phyloP scores from a whole-genome alignment of 345 rosid species.

The Luvunga scandens region DNA sequence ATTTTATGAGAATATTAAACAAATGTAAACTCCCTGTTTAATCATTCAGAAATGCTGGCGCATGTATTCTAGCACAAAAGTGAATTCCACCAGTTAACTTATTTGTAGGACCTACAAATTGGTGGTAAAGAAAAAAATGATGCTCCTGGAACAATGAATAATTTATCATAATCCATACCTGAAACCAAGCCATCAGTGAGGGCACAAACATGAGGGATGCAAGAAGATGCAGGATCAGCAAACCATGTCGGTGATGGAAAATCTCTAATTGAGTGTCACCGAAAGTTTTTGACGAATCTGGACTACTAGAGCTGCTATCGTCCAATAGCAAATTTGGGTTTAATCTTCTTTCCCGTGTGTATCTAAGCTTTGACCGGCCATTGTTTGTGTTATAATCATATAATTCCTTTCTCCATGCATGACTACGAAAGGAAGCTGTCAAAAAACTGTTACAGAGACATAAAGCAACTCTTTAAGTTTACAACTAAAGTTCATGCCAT shows the following conservation, averaged over 20 bases:
- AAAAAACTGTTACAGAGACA: constrained; percentile 55
- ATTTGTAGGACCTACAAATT: neutral
- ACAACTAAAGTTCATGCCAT: neutral
- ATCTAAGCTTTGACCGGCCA: constrained; percentile 34
- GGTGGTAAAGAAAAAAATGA: neutral
- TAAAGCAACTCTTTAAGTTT: constrained; percentile 28
- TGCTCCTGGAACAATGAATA: neutral
- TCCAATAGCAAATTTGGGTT: constrained; percentile 29
- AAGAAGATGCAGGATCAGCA: constrained; percentile 74
- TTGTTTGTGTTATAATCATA: constrained; percentile 36
- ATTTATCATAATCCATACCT: constrained; percentile 45
- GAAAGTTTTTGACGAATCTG: constrained; percentile 48
- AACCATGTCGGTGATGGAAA: constrained; percentile 81
- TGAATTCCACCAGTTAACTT: neutral
- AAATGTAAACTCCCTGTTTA: neutral
- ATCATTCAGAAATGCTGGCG: neutral
- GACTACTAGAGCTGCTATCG: constrained; percentile 43
- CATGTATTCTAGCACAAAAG: neutral
- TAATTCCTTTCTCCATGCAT: constrained; percentile 46
- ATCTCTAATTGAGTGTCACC: constrained; percentile 77
- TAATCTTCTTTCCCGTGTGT: constrained; percentile 33
- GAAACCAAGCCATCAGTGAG: constrained; percentile 85
- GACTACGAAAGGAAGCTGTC: constrained; percentile 64
- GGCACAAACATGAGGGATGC: constrained; percentile 86
- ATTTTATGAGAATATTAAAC: neutral